These are phyloP conservation scores for Erodium moschatum DNA, from an alignment of 441 rosid genomes.

Conservation along the genomic window DNA sequence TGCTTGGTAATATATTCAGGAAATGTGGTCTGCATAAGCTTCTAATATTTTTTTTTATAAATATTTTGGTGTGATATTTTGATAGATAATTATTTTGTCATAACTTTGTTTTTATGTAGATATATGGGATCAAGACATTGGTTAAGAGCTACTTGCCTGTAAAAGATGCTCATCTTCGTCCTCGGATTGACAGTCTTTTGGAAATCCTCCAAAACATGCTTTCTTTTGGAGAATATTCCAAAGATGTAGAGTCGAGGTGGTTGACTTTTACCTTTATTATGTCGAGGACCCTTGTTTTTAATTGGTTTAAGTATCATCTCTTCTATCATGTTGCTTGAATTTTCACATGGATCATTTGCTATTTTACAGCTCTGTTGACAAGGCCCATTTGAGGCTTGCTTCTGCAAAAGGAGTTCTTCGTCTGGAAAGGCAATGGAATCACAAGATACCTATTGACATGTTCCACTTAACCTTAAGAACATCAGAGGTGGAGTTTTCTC, in stretches of 20 bases:
- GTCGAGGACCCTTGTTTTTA: not conserved
- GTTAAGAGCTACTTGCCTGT: constrained; percentile 93
- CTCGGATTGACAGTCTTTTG: constrained; percentile 65
- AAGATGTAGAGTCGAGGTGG: constrained; percentile 77
- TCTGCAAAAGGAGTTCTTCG: constrained; percentile 95
- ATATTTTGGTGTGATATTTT: constrained; percentile 18
- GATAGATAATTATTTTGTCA: constrained; percentile 10
- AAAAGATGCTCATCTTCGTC: constrained; percentile 93
- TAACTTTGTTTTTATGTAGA: constrained; percentile 33
- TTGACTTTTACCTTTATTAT: constrained; percentile 1
- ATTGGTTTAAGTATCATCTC: constrained; percentile 16
- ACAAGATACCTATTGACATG: constrained; percentile 72
- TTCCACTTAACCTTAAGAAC: constrained; percentile 65
- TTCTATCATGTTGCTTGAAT: constrained; percentile 15
- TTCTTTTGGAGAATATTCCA: constrained; percentile 69
- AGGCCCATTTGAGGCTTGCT: constrained; percentile 89
- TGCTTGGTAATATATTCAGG: constrained; percentile 5
- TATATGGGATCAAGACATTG: constrained; percentile 87
- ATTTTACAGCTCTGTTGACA: constrained; percentile 72
- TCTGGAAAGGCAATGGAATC: constrained; percentile 81
- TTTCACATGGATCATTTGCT: constrained; percentile 23
- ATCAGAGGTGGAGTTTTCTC: constrained; percentile 51
- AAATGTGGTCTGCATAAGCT: not conserved
- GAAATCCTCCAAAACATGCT: constrained; percentile 58
- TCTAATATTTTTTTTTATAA: not conserved